Evolutionary conservation across 2,329 filamentous ascomycete species (phyloP).

Genomic region (Lasiodiplodia citricola): DNA sequence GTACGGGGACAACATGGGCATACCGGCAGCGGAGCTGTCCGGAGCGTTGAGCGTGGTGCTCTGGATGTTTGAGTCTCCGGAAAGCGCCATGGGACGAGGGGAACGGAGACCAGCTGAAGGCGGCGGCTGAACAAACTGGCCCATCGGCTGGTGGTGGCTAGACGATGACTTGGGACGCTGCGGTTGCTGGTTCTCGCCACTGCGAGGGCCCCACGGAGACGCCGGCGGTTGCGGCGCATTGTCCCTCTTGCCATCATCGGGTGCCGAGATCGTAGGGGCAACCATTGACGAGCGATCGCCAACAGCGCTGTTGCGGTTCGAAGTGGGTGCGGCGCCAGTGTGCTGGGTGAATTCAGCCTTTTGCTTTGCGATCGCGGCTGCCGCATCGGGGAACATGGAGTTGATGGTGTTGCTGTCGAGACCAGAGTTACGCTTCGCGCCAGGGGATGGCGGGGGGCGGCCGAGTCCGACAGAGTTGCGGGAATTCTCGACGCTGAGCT

Average conservation of each 20-base stretch:
- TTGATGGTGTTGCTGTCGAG: constrained; percentile 93
- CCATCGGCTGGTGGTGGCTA: constrained; percentile 74
- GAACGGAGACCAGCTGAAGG: constrained; percentile 79
- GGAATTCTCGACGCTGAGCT: constrained; percentile 84
- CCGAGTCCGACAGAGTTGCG: constrained; percentile 77
- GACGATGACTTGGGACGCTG: constrained; percentile 78
- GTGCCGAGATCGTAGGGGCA: constrained; percentile 75
- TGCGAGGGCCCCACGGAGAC: constrained; percentile 77
- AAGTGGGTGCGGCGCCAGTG: constrained; percentile 85
- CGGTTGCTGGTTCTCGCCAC: constrained; percentile 58
- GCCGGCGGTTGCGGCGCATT: constrained; percentile 68
- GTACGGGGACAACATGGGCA: constrained; percentile 86
- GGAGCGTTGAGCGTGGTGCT: constrained; percentile 79
- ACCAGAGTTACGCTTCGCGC: constrained; percentile 90
- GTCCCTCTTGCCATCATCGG: constrained; percentile 68
- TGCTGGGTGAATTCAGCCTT: constrained; percentile 97
- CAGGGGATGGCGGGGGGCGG: constrained; percentile 77
- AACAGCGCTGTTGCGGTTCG: constrained; percentile 88
- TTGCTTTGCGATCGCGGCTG: constrained; percentile 96
- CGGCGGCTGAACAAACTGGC: constrained; percentile 84
- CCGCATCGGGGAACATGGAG: constrained; percentile 98
- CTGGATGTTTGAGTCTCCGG: constrained; percentile 74
- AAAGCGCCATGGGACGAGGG: constrained; percentile 71
- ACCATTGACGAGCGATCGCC: constrained; percentile 77
- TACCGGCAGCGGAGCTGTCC: constrained; percentile 70